phyloP scores from a whole-genome alignment of 2,329 filamentous ascomycete genomes.

The Lanzia echinophila region DNA sequence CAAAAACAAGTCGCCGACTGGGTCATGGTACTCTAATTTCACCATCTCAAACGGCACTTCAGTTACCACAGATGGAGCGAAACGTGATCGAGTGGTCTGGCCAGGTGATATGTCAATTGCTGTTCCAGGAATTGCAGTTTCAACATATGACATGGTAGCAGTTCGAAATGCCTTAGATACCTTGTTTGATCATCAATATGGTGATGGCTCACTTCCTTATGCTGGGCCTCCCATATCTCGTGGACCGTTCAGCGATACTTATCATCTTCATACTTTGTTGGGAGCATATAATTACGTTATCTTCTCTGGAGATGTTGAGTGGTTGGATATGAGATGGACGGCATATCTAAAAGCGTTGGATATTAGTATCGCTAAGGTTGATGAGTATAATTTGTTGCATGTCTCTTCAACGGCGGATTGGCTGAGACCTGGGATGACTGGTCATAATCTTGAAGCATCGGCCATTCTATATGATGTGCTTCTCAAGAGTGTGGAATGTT shows the following conservation, averaged over 20 bases:
- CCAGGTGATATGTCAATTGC: conserved; percentile 56
- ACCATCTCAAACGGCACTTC: conserved; percentile 21
- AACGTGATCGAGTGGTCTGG: conserved; percentile 54
- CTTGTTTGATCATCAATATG: conserved; percentile 31
- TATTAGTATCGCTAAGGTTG: conserved; percentile 38
- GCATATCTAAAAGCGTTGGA: conserved; percentile 43
- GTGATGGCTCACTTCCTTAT: conserved; percentile 42
- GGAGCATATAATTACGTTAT: conserved; percentile 52
- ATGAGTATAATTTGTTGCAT: conserved; percentile 32
- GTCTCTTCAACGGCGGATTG: conserved; percentile 24
- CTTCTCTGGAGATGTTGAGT: conserved; percentile 48
- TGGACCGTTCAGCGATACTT: conserved; percentile 44
- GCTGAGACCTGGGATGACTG: conserved; percentile 27
- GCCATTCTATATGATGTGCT: conserved; percentile 25
- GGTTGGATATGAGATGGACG: conserved; percentile 42
- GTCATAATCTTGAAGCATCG: conserved; percentile 29
- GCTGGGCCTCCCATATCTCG: conserved; percentile 43
- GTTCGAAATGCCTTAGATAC: conserved; percentile 44
- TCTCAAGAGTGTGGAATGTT: conserved; percentile 36
- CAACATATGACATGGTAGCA: conserved; percentile 44
- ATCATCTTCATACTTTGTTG: conserved; percentile 53
- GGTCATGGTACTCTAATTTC: not conserved
- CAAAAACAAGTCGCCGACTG: not conserved
- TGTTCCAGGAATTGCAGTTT: conserved; percentile 46
- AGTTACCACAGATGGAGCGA: conserved; percentile 45